Conservation (phyloP, 257 asterid genomes). For the Leptodermis oblonga region DNA sequence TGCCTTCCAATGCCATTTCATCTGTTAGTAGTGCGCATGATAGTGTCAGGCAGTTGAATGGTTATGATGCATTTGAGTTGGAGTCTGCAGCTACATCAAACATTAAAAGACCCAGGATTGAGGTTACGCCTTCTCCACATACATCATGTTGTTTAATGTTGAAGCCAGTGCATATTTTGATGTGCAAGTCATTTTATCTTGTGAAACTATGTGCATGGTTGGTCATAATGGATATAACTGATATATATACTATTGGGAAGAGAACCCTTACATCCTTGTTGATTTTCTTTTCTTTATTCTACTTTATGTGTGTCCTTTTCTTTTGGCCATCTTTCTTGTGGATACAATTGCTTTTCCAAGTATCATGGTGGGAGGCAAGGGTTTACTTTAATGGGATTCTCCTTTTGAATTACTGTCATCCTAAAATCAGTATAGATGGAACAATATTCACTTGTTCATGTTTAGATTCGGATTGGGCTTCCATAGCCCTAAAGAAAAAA, state of each 20-base stretch:
- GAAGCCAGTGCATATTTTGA: background rate
- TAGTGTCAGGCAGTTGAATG: conserved; percentile 49
- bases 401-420: background rate
- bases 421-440: background rate
- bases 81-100: conserved; percentile 83
- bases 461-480: too few relatives aligned
- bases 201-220: background rate
- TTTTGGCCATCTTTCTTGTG: background rate
- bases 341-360: background rate
- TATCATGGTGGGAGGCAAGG: background rate
- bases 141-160: background rate
- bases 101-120: conserved; percentile 51
- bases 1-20: conserved; percentile 71
- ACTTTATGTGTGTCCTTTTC: background rate
- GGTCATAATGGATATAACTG: background rate
- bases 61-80: conserved; percentile 63
- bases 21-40: conserved; percentile 69
- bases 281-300: background rate
- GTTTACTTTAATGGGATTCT: background rate
- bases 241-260: background rate
- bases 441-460: background rate
- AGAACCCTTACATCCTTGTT: background rate
- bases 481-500: too few relatives aligned
- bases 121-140: conserved; percentile 40
- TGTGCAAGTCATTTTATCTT: conserved; percentile 3